These are phyloP conservation scores for Haplographium delicatum DNA, from an alignment of 495 filamentous ascomycete genomes.

Conservation along the genomic window DNA sequence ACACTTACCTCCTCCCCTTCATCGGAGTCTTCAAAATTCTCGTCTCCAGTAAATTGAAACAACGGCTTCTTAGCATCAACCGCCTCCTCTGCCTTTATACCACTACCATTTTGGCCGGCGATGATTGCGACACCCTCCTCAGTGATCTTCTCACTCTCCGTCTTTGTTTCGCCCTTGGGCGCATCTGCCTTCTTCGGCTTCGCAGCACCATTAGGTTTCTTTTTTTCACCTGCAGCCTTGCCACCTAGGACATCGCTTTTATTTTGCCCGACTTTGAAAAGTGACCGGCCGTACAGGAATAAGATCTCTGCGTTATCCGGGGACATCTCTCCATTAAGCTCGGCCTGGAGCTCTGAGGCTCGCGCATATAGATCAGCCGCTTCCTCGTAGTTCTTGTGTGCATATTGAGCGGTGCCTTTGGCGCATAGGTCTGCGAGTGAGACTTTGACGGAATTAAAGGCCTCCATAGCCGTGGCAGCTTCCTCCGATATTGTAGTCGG, in stretches of 20 bases:
- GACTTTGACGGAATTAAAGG: conserved; percentile 37
- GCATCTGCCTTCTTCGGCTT: conserved; percentile 25
- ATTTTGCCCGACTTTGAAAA: conserved; percentile 88
- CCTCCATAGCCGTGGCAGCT: conserved; percentile 14
- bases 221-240: conserved; percentile 58
- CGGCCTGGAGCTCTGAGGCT: conserved; percentile 83
- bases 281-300: conserved; percentile 84
- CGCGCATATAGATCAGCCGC: conserved; percentile 83
- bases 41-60: conserved; percentile 91
- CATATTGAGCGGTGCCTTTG: conserved; percentile 57
- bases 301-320: conserved; percentile 87
- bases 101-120: conserved; percentile 30
- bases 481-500: conserved; percentile 10
- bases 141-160: conserved; percentile 29
- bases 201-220: conserved; percentile 36
- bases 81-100: conserved; percentile 34
- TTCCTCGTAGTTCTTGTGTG: conserved; percentile 75
- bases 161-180: conserved; percentile 20
- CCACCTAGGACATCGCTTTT: conserved; percentile 92
- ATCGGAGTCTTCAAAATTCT: conserved; percentile 77
- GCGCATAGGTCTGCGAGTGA: conserved; percentile 53
- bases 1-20: conserved; percentile 54
- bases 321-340: conserved; percentile 86
- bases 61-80: conserved; percentile 56
- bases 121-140: conserved; percentile 37